phyloP scores from a whole-genome alignment of 805 yeast species.

The Ogataea sp. region DNA sequence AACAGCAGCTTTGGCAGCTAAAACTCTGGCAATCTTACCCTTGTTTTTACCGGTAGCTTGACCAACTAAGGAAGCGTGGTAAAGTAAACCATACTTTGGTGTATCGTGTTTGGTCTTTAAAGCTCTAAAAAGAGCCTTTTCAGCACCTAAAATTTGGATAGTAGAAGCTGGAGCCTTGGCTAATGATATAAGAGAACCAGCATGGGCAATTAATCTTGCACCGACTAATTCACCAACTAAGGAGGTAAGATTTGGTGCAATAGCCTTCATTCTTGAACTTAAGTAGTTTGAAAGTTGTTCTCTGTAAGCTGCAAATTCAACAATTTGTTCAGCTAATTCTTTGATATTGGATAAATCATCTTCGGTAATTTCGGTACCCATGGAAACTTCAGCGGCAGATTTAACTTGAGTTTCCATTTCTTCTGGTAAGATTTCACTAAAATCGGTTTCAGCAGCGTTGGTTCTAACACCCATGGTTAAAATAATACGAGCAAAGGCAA shows the following conservation, averaged over 20 bases:
- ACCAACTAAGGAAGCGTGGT: conserved; percentile 95
- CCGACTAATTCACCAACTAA: conserved; percentile 97
- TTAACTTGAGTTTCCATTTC: conserved; percentile 88
- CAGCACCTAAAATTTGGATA: conserved; percentile 97
- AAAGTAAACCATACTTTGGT: conserved; percentile 94
- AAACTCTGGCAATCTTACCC: conserved; percentile 97
- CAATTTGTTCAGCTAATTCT: conserved; percentile 91
- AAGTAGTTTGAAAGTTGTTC: conserved; percentile 91
- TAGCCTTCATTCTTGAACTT: conserved; percentile 94
- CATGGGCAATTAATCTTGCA: conserved; percentile 95
- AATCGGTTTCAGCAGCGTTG: conserved; percentile 83
- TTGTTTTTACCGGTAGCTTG: conserved; percentile 97
- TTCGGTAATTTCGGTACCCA: conserved; percentile 98
- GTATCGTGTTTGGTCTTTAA: conserved; percentile 97
- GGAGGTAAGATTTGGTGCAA: conserved; percentile 95
- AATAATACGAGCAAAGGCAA: conserved; percentile 91
- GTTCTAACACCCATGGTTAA: conserved; percentile 91
- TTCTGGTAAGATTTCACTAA: conserved; percentile 87
- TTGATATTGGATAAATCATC: conserved; percentile 81
- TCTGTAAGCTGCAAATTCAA: conserved; percentile 92
- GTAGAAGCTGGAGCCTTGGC: conserved; percentile 99
- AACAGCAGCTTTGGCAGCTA: conserved; percentile 98
- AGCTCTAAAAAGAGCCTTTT: conserved; percentile 97
- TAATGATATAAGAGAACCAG: conserved; percentile 88
- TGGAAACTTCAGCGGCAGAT: conserved; percentile 95